Evolutionary conservation across 2,329 filamentous ascomycete species (phyloP), one percentile per base, ranked within the genome.

Genomic region (Trichoderma oligosporum): DNA sequence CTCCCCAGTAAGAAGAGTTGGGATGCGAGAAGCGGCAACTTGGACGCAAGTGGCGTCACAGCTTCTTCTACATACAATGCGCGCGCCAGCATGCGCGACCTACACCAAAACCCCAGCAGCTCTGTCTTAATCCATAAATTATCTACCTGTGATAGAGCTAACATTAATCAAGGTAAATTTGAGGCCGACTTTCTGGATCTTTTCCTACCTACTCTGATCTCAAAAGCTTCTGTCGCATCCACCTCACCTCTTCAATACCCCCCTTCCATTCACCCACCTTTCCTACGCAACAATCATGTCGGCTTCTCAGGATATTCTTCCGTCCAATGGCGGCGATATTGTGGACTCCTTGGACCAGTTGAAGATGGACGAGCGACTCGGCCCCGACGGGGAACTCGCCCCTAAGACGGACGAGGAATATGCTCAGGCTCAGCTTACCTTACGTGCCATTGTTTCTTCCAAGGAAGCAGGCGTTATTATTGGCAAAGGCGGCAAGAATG

Each of bases 391-490:
- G 64, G 90, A 93, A 66, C 82, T 84, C 61, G 82, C 83, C 60
- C 93, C 91, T 67, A 94, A 93, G 78, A 96, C 93, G 59, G 94
- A 99, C 67, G 92, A 97, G 72, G 94, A 99, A 75, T 99, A 99
- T 71, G 91, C 91, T 51, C 85, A 91, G 72, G 86, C 92, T 52
- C 89, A 95, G 75, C 82, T 99, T 68, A 99, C 94, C 61, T 84
- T 99, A 62, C 89, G 94, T 72, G 94, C 94, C 66, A 97, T 99
- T 71, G 94, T 99, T 65, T 97, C 94, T 31, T 97, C 94, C 73
- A 97, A 97, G 79, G 94, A 99, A 77, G 94, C 94, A 60, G 94
- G 94, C 70, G 91, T 99, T 68, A 97, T 99, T 74, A 99, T 99
- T 74, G 94, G 94, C 74, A 99, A 99, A 78, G 91, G 88, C 58